Conservation (phyloP, 768 basidiomycete genomes). For the Leccinum barrowsii region DNA sequence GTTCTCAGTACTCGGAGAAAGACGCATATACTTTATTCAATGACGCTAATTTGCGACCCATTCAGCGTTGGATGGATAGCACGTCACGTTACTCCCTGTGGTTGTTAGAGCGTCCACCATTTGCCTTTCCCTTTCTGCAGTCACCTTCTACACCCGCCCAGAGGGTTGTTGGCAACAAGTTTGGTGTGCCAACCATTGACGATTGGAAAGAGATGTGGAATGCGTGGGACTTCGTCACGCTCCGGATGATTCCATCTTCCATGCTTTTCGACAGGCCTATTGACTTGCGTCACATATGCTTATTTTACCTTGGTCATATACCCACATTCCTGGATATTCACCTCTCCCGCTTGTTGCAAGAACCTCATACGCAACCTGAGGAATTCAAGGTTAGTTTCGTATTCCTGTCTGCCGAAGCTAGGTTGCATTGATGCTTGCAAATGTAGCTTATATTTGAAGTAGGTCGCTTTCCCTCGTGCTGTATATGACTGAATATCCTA, state of each 20-base stretch:
- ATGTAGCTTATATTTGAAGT: conserved; percentile 74
- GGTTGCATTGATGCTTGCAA: conserved; percentile 2
- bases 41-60: conserved; percentile 71
- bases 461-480: conserved; percentile 7
- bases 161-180: conserved; percentile 31
- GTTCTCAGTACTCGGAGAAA: conserved; percentile 66
- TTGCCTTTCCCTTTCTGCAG: conserved; percentile 65
- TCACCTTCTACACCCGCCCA: conserved; percentile 31
- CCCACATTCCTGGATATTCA: conserved; percentile 92
- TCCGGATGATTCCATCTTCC: conserved; percentile 79
- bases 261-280: conserved; percentile 93
- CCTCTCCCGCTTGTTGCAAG: conserved; percentile 66
- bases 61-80: conserved; percentile 83
- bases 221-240: conserved; percentile 82
- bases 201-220: conserved; percentile 89
- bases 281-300: conserved; percentile 88
- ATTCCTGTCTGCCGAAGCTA: not conserved
- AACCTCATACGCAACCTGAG: conserved; percentile 82
- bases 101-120: conserved; percentile 85
- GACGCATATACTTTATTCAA: conserved; percentile 72
- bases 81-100: conserved; percentile 76
- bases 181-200: conserved; percentile 63
- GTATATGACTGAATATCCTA: conserved; percentile 3
- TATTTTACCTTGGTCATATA: conserved; percentile 97
- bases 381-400: conserved; percentile 57